phyloP scores from a whole-genome alignment of 2,329 filamentous ascomycete species.

The Pseudocercospora fuligena region DNA sequence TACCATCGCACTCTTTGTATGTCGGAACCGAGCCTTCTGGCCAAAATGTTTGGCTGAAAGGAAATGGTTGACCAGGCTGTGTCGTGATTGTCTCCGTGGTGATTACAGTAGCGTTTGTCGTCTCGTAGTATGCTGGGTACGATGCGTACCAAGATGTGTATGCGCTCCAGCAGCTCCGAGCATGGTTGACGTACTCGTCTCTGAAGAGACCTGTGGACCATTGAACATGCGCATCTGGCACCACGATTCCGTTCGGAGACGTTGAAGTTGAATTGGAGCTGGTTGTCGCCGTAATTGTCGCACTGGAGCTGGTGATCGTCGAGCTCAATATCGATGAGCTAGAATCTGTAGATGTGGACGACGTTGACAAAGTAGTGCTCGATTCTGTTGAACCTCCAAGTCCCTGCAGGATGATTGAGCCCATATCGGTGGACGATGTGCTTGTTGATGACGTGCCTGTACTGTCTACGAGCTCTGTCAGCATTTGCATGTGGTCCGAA shows the following conservation, averaged over 20 bases:
- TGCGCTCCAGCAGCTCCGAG: slow-evolving; percentile 17
- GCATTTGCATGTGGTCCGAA: too few relatives aligned
- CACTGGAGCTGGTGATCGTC: not conserved
- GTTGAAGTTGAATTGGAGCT: not conserved
- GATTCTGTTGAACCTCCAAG: too few relatives aligned
- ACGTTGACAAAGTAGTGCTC: not conserved
- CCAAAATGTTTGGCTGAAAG: slow-evolving; percentile 14
- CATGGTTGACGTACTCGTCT: slow-evolving; percentile 8
- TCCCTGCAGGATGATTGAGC: too few relatives aligned
- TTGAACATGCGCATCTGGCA: not conserved
- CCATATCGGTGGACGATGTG: too few relatives aligned
- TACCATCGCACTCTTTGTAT: slow-evolving; percentile 31
- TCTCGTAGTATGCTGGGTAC: slow-evolving; percentile 3
- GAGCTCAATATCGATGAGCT: not conserved
- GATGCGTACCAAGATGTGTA: slow-evolving; percentile 15
- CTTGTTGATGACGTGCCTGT: too few relatives aligned
- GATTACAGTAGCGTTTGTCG: not conserved
- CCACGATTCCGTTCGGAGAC: not conserved
- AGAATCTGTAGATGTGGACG: too few relatives aligned
- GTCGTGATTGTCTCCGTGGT: slow-evolving; percentile 1
- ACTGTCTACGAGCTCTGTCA: too few relatives aligned
- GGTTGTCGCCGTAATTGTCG: not conserved
- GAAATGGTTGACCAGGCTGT: not conserved
- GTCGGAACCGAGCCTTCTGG: slow-evolving; percentile 11
- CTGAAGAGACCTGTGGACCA: slow-evolving; percentile 9